Conservation (phyloP, 805 yeast species). For the Yamadazyma kitorensis region DNA sequence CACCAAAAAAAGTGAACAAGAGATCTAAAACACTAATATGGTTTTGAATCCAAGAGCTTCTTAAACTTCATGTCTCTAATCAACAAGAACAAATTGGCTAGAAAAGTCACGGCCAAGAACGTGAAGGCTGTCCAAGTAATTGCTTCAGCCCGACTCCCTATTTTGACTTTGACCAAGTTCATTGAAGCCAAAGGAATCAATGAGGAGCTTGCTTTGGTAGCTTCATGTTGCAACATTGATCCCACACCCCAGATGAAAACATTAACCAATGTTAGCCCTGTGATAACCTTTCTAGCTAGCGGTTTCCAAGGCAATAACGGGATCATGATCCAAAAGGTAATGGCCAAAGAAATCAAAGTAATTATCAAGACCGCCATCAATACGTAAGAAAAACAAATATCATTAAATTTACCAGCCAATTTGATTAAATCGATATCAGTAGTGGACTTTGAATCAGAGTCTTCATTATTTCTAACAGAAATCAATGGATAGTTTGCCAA, state of each 20-base stretch:
- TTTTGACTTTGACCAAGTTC: slow-evolving; percentile 40
- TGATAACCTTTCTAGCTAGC: slow-evolving; percentile 18
- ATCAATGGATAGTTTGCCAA: slow-evolving; percentile 16
- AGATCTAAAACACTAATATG: neutral
- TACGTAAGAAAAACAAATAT: slow-evolving; percentile 53
- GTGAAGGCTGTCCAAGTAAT: slow-evolving; percentile 63
- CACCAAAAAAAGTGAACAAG: no score
- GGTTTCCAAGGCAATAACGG: slow-evolving; percentile 50
- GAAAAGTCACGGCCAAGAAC: slow-evolving; percentile 39
- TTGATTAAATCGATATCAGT: slow-evolving; percentile 41
- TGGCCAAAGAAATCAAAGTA: slow-evolving; percentile 36
- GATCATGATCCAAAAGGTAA: slow-evolving; percentile 28
- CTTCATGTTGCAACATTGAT: slow-evolving; percentile 62
- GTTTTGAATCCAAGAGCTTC: slow-evolving; percentile 1
- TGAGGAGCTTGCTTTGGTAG: slow-evolving; percentile 42
- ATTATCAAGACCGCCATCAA: slow-evolving; percentile 49
- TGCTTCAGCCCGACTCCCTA: slow-evolving; percentile 52
- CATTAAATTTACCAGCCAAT: slow-evolving; percentile 44
- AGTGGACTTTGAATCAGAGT: neutral
- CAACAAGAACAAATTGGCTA: slow-evolving; percentile 32
- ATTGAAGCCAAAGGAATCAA: slow-evolving; percentile 50
- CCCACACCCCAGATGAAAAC: slow-evolving; percentile 62
- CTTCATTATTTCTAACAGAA: slow-evolving; percentile 8
- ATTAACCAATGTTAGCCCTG: slow-evolving; percentile 31
- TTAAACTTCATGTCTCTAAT: slow-evolving; percentile 20